Conservation (phyloP, 2,329 filamentous ascomycete genomes). For the Xylariaceae sp. region DNA sequence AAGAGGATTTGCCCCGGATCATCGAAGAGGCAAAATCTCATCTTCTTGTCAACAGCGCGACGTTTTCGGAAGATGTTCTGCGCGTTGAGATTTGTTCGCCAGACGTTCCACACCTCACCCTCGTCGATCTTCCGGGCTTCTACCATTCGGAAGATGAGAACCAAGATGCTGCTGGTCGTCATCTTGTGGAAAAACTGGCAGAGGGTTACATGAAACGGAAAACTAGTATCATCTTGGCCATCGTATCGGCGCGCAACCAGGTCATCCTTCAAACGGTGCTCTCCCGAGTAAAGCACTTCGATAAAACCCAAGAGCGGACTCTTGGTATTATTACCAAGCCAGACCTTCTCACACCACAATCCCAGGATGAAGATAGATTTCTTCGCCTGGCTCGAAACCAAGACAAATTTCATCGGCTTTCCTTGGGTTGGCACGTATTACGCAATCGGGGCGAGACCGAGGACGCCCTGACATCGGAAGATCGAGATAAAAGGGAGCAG, state of each 20-base stretch:
- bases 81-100: constrained; percentile 46
- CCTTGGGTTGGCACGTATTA: constrained; percentile 53
- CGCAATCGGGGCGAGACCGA: constrained; percentile 44
- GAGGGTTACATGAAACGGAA: constrained; percentile 54
- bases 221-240: constrained; percentile 59
- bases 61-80: constrained; percentile 46
- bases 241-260: constrained; percentile 49
- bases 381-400: constrained; percentile 34
- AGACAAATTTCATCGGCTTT: constrained; percentile 30
- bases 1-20: constrained; percentile 44
- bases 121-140: constrained; percentile 55
- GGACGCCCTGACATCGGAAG: constrained; percentile 13
- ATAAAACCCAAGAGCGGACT: constrained; percentile 45
- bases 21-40: constrained; percentile 49
- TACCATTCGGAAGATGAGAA: constrained; percentile 33
- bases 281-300: constrained; percentile 40
- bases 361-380: constrained; percentile 39
- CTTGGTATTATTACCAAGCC: constrained; percentile 59
- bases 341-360: constrained; percentile 40
- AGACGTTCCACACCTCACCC: constrained; percentile 43
- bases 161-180: constrained; percentile 31
- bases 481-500: constrained; percentile 33
- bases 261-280: constrained; percentile 53
- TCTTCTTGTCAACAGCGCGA: constrained; percentile 38
- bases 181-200: constrained; percentile 38